Base-by-base conservation (phyloP, 1,284 basidiomycete species). In the Mycosarcoma mackinlayi region DNA sequence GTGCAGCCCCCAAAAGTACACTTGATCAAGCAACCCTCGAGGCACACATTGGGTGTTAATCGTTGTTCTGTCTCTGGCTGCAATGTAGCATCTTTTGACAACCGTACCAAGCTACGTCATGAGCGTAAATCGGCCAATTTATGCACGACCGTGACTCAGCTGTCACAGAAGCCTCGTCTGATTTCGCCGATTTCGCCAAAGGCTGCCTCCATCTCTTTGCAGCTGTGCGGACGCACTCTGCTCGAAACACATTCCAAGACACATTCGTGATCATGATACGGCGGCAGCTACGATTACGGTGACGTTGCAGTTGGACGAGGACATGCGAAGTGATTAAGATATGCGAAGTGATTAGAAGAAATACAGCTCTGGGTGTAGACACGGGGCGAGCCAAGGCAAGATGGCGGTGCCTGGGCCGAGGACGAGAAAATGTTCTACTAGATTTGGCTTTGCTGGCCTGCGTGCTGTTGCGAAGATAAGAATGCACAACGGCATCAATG, bases 121-220 rank as follows among this genome's bases (percentile, higher is more conserved):
- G 53, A n/a, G 10, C 31, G 35, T 4, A 9, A 21, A 23, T 25
- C 25, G 23, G 1, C n/a, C 39, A 24, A 11, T 39, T 34, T 11
- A 30, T 42, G 14, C 35, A 18, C 42, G 31, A 9, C 38, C 31
- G 42, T 59, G 49, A 59, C 42, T 59, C 57, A 59, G 57, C 57
- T 52, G 57, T 59, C 57, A 52, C 5, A 2, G 13, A 35, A 35
- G n/a, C n/a, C n/a, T n/a, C n/a, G n/a, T n/a, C n/a, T n/a, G n/a
- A n/a, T n/a, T n/a, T n/a, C n/a, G n/a, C n/a, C n/a, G n/a, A n/a
- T n/a, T n/a, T n/a, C n/a, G n/a, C n/a, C n/a, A n/a, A n/a, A n/a
- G n/a, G n/a, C n/a, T n/a, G n/a, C n/a, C n/a, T n/a, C n/a, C n/a
- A n/a, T n/a, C n/a, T n/a, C n/a, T n/a, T n/a, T n/a, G n/a, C n/a